Conservation (phyloP, 148 eudicot species). For the Cornus florida region DNA sequence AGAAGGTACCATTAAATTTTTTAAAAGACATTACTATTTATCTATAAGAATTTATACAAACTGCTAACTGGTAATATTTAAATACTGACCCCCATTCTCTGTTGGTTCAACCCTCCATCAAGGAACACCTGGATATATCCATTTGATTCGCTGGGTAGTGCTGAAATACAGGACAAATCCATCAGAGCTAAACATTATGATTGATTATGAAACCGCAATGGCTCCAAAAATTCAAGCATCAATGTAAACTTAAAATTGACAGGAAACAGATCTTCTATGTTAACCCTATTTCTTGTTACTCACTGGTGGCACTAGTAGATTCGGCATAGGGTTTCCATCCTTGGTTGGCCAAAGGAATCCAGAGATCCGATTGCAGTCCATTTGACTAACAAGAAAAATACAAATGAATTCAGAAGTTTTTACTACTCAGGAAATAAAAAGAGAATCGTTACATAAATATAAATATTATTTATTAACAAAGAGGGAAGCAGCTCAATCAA, state of each 20-base stretch:
- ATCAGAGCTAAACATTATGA: slow-evolving; percentile 14
- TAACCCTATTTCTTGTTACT: slow-evolving; percentile 26
- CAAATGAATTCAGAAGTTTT: not conserved
- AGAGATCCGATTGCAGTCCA: slow-evolving; percentile 64
- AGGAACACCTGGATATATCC: slow-evolving; percentile 63
- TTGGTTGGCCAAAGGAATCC: slow-evolving; percentile 82
- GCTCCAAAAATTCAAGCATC: not conserved
- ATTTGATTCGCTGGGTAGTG: slow-evolving; percentile 29
- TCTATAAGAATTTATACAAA: too few relatives aligned
- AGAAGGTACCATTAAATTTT: not conserved
- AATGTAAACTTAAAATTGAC: not conserved
- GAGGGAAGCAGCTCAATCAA: slow-evolving; percentile 11
- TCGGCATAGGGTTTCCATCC: slow-evolving; percentile 76
- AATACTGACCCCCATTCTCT: slow-evolving; percentile 61
- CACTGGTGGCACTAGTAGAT: slow-evolving; percentile 44
- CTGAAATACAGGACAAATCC: slow-evolving; percentile 22
- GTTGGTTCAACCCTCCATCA: slow-evolving; percentile 68
- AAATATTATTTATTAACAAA: slow-evolving; percentile 1
- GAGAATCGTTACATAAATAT: not conserved
- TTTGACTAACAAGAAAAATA: slow-evolving; percentile 38
- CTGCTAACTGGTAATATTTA: not conserved
- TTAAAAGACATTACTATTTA: too few relatives aligned
- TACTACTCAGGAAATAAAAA: not conserved
- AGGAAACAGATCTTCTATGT: not conserved
- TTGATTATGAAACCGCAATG: not conserved